Evolutionary conservation across 495 filamentous ascomycete genomes (phyloP).

Genomic region (Daldinia decipiens): DNA sequence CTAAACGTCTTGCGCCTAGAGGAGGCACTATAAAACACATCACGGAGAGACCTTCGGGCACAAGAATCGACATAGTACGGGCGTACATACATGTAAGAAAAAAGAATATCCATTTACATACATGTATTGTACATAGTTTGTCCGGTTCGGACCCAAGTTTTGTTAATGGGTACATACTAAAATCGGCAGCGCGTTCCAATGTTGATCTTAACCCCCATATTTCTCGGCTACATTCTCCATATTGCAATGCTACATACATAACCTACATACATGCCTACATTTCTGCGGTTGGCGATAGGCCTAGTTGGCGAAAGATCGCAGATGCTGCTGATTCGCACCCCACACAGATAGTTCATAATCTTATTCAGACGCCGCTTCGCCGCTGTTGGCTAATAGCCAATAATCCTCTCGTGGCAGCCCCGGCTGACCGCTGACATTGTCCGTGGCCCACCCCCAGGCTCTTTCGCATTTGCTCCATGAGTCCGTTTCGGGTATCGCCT

Average conservation of each 20-base stretch:
- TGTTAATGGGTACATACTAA: conserved; percentile 26
- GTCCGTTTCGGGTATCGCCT: conserved; percentile 27
- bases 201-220: conserved; percentile 26
- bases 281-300: conserved; percentile 18
- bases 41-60: conserved; percentile 7
- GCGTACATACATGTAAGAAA: conserved; percentile 27
- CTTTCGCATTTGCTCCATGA: conserved; percentile 14
- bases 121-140: too few species aligned
- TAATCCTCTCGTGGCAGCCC: conserved; percentile 17
- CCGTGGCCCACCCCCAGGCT: conserved; percentile 25
- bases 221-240: conserved; percentile 27
- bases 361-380: conserved; percentile 46
- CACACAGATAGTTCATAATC: conserved; percentile 46
- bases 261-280: too few species aligned
- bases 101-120: conserved; percentile 3
- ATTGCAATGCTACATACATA: too few species aligned
- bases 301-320: conserved; percentile 22
- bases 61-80: conserved; percentile 3
- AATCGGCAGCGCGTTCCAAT: conserved; percentile 9
- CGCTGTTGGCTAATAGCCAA: conserved; percentile 27
- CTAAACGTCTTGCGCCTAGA: neutral
- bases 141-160: conserved; percentile 25
- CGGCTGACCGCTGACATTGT: conserved; percentile 39
- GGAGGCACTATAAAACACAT: neutral
- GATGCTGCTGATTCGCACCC: conserved; percentile 37